Conservation (phyloP, 2,329 filamentous ascomycete species). For the Colletotrichum sp. region DNA sequence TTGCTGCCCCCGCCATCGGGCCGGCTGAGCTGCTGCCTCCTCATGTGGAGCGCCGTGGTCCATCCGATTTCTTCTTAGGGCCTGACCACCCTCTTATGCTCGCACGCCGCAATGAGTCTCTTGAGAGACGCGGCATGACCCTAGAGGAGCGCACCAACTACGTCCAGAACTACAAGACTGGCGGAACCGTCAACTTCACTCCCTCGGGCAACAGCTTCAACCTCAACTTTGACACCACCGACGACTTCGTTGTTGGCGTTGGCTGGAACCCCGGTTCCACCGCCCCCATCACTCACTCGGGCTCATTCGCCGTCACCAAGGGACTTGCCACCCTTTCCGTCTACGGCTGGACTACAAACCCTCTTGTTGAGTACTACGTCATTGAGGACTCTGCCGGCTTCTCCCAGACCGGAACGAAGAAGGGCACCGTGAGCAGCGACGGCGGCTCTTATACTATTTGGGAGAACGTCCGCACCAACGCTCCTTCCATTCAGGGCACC, state of each 20-base stretch:
- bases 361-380: constrained; percentile 65
- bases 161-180: constrained; percentile 22
- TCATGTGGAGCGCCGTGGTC: neutral
- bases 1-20: neutral
- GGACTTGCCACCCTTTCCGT: constrained; percentile 28
- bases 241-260: constrained; percentile 24
- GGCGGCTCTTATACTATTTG: constrained; percentile 40
- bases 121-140: neutral
- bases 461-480: constrained; percentile 41
- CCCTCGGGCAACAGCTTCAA: constrained; percentile 16
- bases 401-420: constrained; percentile 28
- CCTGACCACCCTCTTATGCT: neutral
- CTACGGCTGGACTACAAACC: constrained; percentile 62
- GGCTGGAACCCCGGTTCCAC: constrained; percentile 16
- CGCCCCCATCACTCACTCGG: neutral
- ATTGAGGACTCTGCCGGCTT: constrained; percentile 41
- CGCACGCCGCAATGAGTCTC: neutral
- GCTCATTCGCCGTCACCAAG: neutral
- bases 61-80: neutral
- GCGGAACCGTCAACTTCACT: constrained; percentile 20
- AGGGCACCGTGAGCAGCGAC: constrained; percentile 36
- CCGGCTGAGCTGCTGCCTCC: neutral
- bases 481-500: constrained; percentile 52
- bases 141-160: constrained; percentile 15
- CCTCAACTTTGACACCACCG: constrained; percentile 20